These are phyloP conservation scores for Tulasnella sp. DNA, from an alignment of 768 basidiomycete species.

Conservation along the genomic window DNA sequence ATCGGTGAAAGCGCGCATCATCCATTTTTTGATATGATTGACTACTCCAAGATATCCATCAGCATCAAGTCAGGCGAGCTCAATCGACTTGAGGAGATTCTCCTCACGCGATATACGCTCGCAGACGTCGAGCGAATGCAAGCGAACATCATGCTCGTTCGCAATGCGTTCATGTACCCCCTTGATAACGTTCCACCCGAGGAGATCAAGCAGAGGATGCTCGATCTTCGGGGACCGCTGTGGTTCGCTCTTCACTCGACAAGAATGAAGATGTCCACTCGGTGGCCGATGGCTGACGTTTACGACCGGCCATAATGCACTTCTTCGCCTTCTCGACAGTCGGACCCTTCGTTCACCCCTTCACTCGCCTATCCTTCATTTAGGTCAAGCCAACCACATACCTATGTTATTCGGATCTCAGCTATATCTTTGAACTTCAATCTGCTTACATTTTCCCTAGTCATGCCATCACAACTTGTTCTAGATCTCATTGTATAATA, in stretches of 20 bases:
- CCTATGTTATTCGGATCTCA: no score
- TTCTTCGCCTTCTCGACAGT: background rate
- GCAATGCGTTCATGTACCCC: constrained; percentile 30
- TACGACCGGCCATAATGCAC: constrained; percentile 3
- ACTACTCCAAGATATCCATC: constrained; percentile 31
- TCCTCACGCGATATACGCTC: constrained; percentile 22
- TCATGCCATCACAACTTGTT: no score
- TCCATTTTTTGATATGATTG: constrained; percentile 30
- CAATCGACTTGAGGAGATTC: constrained; percentile 28
- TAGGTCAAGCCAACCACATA: no score
- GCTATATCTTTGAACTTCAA: no score
- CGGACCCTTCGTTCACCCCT: background rate
- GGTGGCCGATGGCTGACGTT: constrained; percentile 21
- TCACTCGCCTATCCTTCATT: no score
- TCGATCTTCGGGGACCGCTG: constrained; percentile 25
- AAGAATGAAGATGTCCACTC: constrained; percentile 24
- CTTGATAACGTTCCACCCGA: constrained; percentile 24
- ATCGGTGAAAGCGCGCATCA: constrained; percentile 29
- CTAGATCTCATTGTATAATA: no score
- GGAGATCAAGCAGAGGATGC: constrained; percentile 20
- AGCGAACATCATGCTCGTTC: constrained; percentile 26
- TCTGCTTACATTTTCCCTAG: no score
- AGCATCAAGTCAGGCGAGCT: constrained; percentile 27
- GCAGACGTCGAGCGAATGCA: constrained; percentile 27
- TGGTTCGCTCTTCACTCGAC: constrained; percentile 29